Evolutionary conservation across 306 rosid species (phyloP).

Genomic region (Lathyrus aphaca): DNA sequence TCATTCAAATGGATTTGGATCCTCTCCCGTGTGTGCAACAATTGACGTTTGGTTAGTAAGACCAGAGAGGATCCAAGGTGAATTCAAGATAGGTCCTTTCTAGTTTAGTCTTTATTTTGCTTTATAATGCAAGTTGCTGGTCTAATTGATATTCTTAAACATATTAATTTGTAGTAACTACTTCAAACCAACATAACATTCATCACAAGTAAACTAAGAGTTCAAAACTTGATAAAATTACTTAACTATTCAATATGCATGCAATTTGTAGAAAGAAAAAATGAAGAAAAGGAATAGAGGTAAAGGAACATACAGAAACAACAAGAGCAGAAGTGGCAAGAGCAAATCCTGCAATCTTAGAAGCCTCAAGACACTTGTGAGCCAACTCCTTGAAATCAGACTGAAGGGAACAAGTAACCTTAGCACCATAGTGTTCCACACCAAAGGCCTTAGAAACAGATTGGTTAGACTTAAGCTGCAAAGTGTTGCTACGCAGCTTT

Average conservation of each 20-base stretch:
- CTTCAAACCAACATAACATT: slow-evolving; percentile 21
- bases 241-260: neutral
- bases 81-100: neutral
- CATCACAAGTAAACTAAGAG: slow-evolving; percentile 8
- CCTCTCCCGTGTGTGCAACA: neutral
- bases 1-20: neutral
- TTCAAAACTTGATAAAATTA: neutral
- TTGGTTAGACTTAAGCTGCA: slow-evolving; percentile 68
- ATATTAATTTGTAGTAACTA: neutral
- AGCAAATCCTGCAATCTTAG: slow-evolving; percentile 92
- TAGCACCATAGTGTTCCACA: slow-evolving; percentile 32
- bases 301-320: slow-evolving; percentile 69
- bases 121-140: neutral
- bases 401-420: slow-evolving; percentile 47
- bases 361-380: slow-evolving; percentile 68
- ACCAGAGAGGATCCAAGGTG: neutral
- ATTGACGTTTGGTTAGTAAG: neutral
- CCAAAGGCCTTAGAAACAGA: slow-evolving; percentile 52
- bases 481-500: slow-evolving; percentile 49
- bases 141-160: slow-evolving; percentile 6
- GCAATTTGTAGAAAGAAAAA: neutral
- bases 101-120: neutral
- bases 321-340: slow-evolving; percentile 98
- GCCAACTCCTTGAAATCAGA: slow-evolving; percentile 66
- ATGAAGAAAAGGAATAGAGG: neutral